Percentiles rank a stretch among this genome's conserved stretches.
phyloP scores from a whole-genome alignment of 2,329 filamentous ascomycete species.

The Leptodontidium sp. region DNA sequence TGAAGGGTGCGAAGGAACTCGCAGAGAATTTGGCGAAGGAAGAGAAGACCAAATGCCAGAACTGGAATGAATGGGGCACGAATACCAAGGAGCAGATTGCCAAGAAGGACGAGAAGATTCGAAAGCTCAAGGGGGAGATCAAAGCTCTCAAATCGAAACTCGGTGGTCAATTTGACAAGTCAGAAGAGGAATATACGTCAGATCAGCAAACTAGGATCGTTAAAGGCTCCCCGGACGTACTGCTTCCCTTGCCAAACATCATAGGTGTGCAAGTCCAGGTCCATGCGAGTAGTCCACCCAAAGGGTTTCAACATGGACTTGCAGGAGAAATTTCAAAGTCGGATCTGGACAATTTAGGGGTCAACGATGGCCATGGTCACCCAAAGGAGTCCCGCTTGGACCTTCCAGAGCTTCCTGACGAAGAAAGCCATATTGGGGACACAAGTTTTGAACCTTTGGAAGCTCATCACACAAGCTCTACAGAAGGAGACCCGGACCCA shows the following conservation, averaged over 20 bases:
- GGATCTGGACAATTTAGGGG: not conserved
- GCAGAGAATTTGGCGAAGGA: constrained; percentile 29
- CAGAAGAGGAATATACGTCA: not conserved
- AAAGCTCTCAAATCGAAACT: constrained; percentile 22
- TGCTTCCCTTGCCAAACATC: not conserved
- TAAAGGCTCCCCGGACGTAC: not conserved
- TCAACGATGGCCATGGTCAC: not conserved
- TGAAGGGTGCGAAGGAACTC: constrained; percentile 29
- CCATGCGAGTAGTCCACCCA: constrained; percentile 6
- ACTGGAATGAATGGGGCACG: constrained; percentile 30
- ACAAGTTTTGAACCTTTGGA: constrained; percentile 31
- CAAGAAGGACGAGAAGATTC: constrained; percentile 34
- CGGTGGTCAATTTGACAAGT: not conserved
- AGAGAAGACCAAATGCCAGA: constrained; percentile 28
- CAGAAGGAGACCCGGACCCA: constrained; percentile 37
- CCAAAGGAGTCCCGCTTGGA: constrained; percentile 5
- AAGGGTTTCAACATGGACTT: not conserved
- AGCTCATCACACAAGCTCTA: constrained; percentile 41
- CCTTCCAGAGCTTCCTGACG: constrained; percentile 24
- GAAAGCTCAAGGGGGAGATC: constrained; percentile 32
- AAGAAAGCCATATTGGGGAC: constrained; percentile 26
- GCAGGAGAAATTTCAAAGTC: not conserved
- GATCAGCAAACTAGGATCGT: not conserved
- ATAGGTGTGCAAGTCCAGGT: constrained; percentile 4
- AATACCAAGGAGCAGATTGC: constrained; percentile 21